A percentile compares a stretch with the other conserved stretches of the same genome.
phyloP scores from a whole-genome alignment of 2,329 filamentous ascomycete genomes.

The Fusarium sterilihyphosum region DNA sequence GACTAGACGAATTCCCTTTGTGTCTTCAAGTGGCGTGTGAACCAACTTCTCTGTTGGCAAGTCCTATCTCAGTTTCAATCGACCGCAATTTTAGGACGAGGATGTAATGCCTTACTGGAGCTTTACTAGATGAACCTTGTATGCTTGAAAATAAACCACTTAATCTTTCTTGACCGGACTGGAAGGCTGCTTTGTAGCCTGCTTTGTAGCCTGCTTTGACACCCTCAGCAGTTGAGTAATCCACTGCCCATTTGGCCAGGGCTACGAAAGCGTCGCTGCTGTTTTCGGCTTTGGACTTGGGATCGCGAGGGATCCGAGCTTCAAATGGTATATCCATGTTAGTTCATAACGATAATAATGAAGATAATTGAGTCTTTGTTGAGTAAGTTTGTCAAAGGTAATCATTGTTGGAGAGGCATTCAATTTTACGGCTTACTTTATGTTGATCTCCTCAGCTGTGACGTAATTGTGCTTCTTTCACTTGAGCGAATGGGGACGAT shows the following conservation, averaged over 20 bases:
- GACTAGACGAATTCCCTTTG: background rate
- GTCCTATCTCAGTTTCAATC: background rate
- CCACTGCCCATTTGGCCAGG: background rate
- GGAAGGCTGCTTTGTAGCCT: background rate
- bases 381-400: background rate
- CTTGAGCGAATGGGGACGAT: background rate
- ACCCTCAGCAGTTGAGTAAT: constrained; percentile 17
- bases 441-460: background rate
- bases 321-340: constrained; percentile 10
- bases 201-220: constrained; percentile 16
- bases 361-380: background rate
- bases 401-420: background rate
- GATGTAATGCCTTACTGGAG: background rate
- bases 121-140: background rate
- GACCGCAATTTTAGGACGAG: rapidly evolving
- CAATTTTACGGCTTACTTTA: background rate
- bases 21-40: background rate
- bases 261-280: background rate
- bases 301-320: background rate
- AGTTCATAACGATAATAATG: background rate
- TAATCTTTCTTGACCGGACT: constrained; percentile 3
- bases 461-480: background rate
- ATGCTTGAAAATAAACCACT: background rate
- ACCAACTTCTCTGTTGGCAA: background rate
- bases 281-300: constrained; percentile 5